Base-by-base conservation (phyloP, 352 stramenopile species). In the Phytophthora kernoviae region DNA sequence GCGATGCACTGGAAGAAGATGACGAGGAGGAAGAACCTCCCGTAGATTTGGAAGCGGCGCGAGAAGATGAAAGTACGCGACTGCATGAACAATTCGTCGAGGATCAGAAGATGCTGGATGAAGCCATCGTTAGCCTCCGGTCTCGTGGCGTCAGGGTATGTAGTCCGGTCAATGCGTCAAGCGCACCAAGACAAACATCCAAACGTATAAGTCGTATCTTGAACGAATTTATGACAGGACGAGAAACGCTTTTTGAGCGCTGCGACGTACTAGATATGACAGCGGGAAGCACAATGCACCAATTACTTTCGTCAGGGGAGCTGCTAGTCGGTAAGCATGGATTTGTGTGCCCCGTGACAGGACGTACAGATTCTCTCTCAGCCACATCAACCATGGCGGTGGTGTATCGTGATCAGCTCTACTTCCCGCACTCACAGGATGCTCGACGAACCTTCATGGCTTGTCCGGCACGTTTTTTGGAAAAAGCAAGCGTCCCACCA, bases 271-370 rank as follows among this genome's bases (percentile, higher is more conserved):
- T 86, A 5, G 55, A 64, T 21, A 48, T 63, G 30, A 8, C 17
- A 30, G 34, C 24, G 17, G 54, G 34, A 3, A 48, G 51, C 1
- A 43, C 33, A 14, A 41, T 71, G 4, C 34, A 54, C 4, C 42
- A 48, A 2, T 20, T 76, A 12, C 62, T 91, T 18, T 58, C 54
- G 8, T 71, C 62, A 20, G 83, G 81, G 33, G 68, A 88, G 27
- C 48, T 77, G 9, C 18, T 71, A 8, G 59, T 91, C 0, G 81
- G 83, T 18, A 88, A 87, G 43, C 76, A 90, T 42, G 77, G 68
- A 18, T 49, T 72, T 14, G 34, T 43, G 0, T 90, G 81, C 22
- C 81, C 77, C 7, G 47, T 87, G 17, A 73, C 68, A 33, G 64
- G 64, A 14, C 44, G 41, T 14, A 59, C 52, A 8, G 56, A 54